Evolutionary conservation across 805 yeast species (phyloP).

Genomic region (Wickerhamomyces strasburgensis): DNA sequence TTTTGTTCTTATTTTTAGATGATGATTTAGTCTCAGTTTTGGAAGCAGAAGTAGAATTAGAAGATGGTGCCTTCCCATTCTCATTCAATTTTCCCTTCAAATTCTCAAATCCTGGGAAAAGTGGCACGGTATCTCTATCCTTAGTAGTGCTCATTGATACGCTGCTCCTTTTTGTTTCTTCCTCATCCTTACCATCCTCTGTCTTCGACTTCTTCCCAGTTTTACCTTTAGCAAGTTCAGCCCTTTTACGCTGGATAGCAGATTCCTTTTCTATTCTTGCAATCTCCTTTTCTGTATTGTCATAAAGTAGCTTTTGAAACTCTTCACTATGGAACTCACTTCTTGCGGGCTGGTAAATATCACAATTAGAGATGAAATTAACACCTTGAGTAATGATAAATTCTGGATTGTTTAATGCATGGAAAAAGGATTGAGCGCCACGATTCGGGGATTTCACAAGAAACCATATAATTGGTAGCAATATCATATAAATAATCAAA

Average conservation of each 20-base stretch:
- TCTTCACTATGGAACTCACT: conserved; percentile 58
- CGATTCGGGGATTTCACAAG: conserved; percentile 67
- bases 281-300: conserved; percentile 54
- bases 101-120: conserved; percentile 27
- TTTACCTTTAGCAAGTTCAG: conserved; percentile 10
- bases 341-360: conserved; percentile 48
- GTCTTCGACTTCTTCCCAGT: conserved; percentile 8
- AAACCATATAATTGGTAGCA: conserved; percentile 82
- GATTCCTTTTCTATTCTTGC: conserved; percentile 61
- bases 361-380: conserved; percentile 69
- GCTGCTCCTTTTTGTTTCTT: conserved; percentile 9
- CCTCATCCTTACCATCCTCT: conserved; percentile 4
- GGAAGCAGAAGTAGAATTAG: conserved; percentile 19
- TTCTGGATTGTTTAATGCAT: conserved; percentile 68
- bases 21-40: conserved; percentile 1
- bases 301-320: conserved; percentile 56
- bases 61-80: conserved; percentile 18
- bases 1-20: conserved; percentile 8
- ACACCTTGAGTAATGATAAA: conserved; percentile 60
- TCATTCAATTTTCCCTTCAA: conserved; percentile 8
- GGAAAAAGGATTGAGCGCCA: conserved; percentile 77
- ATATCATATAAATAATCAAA: conserved; percentile 54
- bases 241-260: conserved; percentile 58
- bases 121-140: conserved; percentile 16
- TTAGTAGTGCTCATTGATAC: conserved; percentile 8